phyloP scores from a whole-genome alignment of 1,284 basidiomycete species.

The Sparassis latifolia region DNA sequence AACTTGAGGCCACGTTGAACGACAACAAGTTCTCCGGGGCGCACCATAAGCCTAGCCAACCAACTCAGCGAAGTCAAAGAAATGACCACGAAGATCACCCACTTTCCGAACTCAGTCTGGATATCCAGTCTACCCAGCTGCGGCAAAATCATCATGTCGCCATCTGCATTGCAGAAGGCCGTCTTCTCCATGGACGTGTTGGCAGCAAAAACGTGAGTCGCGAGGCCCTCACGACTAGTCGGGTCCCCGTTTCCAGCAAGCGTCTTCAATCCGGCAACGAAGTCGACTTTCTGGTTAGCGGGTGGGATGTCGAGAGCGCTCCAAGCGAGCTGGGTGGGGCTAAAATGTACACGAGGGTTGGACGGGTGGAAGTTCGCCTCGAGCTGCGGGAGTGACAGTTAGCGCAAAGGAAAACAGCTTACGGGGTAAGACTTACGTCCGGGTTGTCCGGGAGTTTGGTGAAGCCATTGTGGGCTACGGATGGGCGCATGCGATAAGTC shows the following conservation, averaged over 20 bases:
- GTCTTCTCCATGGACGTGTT: constrained; percentile 58
- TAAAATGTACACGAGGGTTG: not conserved
- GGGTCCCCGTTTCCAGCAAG: not conserved
- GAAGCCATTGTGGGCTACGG: constrained; percentile 65
- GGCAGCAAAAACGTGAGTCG: constrained; percentile 57
- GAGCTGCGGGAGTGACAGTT: not conserved
- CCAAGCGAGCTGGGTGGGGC: not conserved
- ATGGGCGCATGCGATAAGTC: constrained; percentile 62
- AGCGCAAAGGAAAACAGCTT: constrained; percentile 21
- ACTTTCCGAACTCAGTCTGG: constrained; percentile 66
- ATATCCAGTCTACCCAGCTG: constrained; percentile 61
- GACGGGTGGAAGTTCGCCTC: not conserved
- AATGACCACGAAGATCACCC: constrained; percentile 15
- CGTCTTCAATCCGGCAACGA: not conserved
- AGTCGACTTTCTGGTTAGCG: not conserved
- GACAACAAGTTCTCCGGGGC: constrained; percentile 57
- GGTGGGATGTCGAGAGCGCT: not conserved
- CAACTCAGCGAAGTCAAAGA: not conserved
- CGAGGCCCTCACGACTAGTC: constrained; percentile 40
- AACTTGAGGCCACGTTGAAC: constrained; percentile 64
- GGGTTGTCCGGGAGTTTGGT: constrained; percentile 46
- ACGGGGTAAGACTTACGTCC: constrained; percentile 52
- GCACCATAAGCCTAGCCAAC: constrained; percentile 41
- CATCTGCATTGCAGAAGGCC: constrained; percentile 64
- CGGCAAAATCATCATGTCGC: constrained; percentile 64